Evolutionary conservation across 768 basidiomycete species (phyloP), one percentile per base, ranked within the genome.

Genomic region (Hygrocybe coccinea): DNA sequence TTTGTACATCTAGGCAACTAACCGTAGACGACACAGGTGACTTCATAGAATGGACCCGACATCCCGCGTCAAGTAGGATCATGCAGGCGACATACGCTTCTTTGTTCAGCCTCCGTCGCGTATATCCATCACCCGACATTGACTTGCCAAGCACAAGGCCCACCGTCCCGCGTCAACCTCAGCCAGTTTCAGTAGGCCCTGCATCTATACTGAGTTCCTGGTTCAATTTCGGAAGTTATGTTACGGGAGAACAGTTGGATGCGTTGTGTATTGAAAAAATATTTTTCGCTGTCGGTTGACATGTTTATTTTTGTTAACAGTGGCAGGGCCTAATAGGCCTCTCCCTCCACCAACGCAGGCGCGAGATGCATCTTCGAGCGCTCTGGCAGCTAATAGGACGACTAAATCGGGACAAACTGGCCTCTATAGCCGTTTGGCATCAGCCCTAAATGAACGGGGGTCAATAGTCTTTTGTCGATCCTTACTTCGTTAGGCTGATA

Each of bases 291-390:
- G n/a, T 17, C 53, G 9, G 29, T 3, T 49, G 7, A 49, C 24
- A 3, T 29, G 54, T n/a, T 53, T 45, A 5, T 10, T 7, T 37
- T 25, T 34, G 6, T 47, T 25, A 56, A 5, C 38, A 87, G 87
- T 89, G 53, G 87, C 81, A 9, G 86, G 86, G 1, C 82, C 84
- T 1, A 74, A 86, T 60, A 72, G 86, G 55, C 85, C 84, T 6
- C n/a, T n/a, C n/a, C 66, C 79, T 19, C 81, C 76, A 67, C 24
- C 15, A 46, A 17, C 12, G 22, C 39, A 11, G n/a, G 25, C 17
- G 15, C 29, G 17, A 44, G 33, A 35, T 29, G 45, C 48, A 25
- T 34, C 53, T 14, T 15, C 25, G 24, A 11, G 17, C 7, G 33
- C 54, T 38, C 17, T 64, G 5, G 60, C 69, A 48, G 59, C 57